Percentiles rank a stretch among this genome's conserved stretches.
phyloP scores from a whole-genome alignment of 306 rosid species.

The Gastrolobium bilobum region DNA sequence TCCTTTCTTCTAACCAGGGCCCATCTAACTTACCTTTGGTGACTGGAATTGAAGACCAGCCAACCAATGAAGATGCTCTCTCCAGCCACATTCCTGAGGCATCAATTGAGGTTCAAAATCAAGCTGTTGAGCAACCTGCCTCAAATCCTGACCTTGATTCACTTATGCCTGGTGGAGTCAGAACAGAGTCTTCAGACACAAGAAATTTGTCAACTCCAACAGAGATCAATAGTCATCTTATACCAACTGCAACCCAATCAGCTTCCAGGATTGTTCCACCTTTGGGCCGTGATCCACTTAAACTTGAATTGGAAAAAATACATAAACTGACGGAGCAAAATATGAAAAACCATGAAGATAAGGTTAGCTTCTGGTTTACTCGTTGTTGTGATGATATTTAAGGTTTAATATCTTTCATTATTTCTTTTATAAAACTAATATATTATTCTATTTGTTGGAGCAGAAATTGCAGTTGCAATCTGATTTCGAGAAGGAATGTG shows the following conservation, averaged over 20 bases:
- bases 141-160: conserved; percentile 41
- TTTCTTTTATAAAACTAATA: background rate
- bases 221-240: conserved; percentile 56
- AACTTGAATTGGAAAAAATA: conserved; percentile 68
- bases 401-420: conserved; percentile 28
- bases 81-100: conserved; percentile 43
- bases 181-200: conserved; percentile 45
- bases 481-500: conserved; percentile 72
- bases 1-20: conserved; percentile 47
- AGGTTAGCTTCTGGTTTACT: conserved; percentile 60
- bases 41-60: conserved; percentile 28
- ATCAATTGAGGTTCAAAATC: conserved; percentile 46
- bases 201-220: conserved; percentile 52
- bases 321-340: conserved; percentile 52
- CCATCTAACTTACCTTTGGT: conserved; percentile 41
- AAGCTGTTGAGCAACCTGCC: conserved; percentile 37
- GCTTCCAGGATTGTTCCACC: conserved; percentile 45
- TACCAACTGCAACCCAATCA: conserved; percentile 53
- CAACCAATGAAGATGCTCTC: conserved; percentile 38
- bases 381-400: conserved; percentile 26
- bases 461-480: conserved; percentile 71
- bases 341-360: conserved; percentile 52
- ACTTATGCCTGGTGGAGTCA: conserved; percentile 39
- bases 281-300: conserved; percentile 64
- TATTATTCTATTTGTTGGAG: conserved; percentile 45